Percentiles rank a stretch among this genome's conserved stretches.
Conservation (phyloP, 192 early-diverging fungal species). For the Chytriomyces sp. region DNA sequence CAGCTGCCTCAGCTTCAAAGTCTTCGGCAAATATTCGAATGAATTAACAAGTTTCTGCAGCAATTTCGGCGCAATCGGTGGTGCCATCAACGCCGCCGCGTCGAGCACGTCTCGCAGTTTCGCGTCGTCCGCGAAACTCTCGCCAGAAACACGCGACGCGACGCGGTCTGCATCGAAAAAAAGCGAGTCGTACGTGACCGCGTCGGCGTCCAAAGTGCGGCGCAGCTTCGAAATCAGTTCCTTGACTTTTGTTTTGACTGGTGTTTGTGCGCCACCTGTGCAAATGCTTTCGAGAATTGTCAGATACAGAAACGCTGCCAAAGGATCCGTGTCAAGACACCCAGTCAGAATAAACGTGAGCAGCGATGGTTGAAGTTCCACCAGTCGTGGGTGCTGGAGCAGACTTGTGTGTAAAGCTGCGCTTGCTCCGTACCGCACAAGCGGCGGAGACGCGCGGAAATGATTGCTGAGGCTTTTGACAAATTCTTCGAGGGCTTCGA, state of each 20-base stretch:
- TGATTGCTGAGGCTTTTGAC: conserved; percentile 54
- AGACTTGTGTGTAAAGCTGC: conserved; percentile 53
- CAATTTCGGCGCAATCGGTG: conserved; percentile 46
- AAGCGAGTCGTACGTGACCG: conserved; percentile 38
- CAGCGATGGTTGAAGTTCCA: conserved; percentile 41
- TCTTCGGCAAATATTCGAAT: conserved; percentile 55
- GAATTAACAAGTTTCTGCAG: conserved; percentile 59
- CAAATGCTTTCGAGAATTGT: conserved; percentile 48
- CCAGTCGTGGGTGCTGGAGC: conserved; percentile 46
- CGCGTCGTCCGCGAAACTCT: not conserved
- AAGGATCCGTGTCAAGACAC: conserved; percentile 58
- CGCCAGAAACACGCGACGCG: not conserved
- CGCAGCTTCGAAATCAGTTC: conserved; percentile 34
- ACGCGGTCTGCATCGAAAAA: conserved; percentile 21
- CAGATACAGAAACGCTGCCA: conserved; percentile 57
- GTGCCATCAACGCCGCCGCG: conserved; percentile 39
- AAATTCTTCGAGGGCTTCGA: conserved; percentile 49
- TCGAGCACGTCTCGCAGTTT: conserved; percentile 44
- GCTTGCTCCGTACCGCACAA: conserved; percentile 59
- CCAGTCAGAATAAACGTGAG: conserved; percentile 53
- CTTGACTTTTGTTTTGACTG: conserved; percentile 26
- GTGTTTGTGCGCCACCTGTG: not conserved
- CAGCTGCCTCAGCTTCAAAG: conserved; percentile 52
- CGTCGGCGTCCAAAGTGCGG: conserved; percentile 11
- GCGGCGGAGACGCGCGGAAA: conserved; percentile 56